Base-by-base conservation (phyloP, 352 stramenopile species). In the Aphanomyces cochlioides region DNA sequence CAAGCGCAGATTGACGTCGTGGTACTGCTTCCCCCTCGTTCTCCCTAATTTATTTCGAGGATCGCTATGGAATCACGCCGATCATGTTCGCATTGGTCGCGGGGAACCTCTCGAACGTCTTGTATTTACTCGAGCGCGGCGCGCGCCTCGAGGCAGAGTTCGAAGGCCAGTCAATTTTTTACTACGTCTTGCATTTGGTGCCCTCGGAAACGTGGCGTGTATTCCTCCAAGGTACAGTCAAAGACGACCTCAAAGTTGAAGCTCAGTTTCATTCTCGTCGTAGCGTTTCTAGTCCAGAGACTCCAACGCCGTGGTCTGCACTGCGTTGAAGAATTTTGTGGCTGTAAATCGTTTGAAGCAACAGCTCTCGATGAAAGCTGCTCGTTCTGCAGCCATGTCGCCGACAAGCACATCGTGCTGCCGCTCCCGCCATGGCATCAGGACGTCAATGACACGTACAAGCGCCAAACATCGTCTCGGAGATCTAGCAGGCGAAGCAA, bases 381-480 rank as follows among this genome's bases (percentile, higher is more conserved):
- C 65, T 58, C 66, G 5, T 89, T 90, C 58, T 92, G 84, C 36
- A 63, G 72, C 5, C 84, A 92, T 56, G 21, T 56, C 15, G 59
- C 65, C 1, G 47, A 57, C 2, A 40, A 13, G 0, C 84, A 92
- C 43, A 41, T 19, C 5, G 58, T 74, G 3, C 37, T 90, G 3
- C 83, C 84, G 17, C 78, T 81, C 40, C 84, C 84, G 2, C 82
- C 84, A 21, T 92, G 84, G 84, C 87, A 89, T 68, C 71, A 74
- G 45, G 84, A 92, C 47, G 80, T 89, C 54, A 89, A 88, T 72
- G 84, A 89, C 59, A 84, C 80, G 56, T 92, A 90, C 47, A n/a
- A 34, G 8, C 34, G 37, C 12, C 56, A 17, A 43, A 21, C 13
- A 8, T 12, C 36, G 2, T 28, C 28, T 28, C 28, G 2, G 28